Evolutionary conservation across 1,139 yeast species (phyloP).

Genomic region (Taphrina populina): DNA sequence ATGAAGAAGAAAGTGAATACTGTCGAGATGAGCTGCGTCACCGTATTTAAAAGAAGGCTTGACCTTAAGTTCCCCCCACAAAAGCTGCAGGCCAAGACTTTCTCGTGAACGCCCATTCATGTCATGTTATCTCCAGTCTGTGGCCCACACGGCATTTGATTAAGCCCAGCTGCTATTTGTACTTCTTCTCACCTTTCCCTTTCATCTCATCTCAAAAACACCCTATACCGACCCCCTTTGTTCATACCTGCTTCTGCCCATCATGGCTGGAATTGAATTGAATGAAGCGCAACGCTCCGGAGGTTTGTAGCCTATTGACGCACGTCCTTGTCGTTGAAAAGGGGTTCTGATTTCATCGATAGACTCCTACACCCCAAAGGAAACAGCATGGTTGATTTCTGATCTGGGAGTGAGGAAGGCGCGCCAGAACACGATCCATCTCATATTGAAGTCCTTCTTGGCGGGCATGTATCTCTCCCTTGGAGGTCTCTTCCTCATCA

Average conservation of each 20-base stretch:
- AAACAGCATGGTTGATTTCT: slow-evolving; percentile 37
- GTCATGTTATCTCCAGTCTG: too few relatives aligned
- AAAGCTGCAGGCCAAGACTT: too few relatives aligned
- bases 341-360: not conserved
- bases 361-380: slow-evolving; percentile 36
- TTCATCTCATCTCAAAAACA: too few relatives aligned
- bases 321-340: too few relatives aligned
- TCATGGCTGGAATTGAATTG: not conserved
- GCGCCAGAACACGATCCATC: slow-evolving; percentile 36
- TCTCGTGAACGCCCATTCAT: too few relatives aligned
- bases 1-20: too few relatives aligned
- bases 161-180: too few relatives aligned
- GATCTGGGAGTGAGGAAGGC: slow-evolving; percentile 38
- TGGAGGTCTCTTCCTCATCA: slow-evolving; percentile 70
- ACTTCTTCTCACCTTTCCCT: too few relatives aligned
- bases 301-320: not conserved
- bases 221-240: not conserved
- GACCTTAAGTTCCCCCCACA: too few relatives aligned
- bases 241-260: not conserved
- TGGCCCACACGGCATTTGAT: too few relatives aligned
- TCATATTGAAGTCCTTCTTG: slow-evolving; percentile 45
- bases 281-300: slow-evolving; percentile 18
- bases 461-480: slow-evolving; percentile 70
- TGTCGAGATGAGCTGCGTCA: too few relatives aligned
- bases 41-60: too few relatives aligned